Evolutionary conservation across 2,329 filamentous ascomycete genomes (phyloP).

Genomic region (Dichotomopilus funicola): DNA sequence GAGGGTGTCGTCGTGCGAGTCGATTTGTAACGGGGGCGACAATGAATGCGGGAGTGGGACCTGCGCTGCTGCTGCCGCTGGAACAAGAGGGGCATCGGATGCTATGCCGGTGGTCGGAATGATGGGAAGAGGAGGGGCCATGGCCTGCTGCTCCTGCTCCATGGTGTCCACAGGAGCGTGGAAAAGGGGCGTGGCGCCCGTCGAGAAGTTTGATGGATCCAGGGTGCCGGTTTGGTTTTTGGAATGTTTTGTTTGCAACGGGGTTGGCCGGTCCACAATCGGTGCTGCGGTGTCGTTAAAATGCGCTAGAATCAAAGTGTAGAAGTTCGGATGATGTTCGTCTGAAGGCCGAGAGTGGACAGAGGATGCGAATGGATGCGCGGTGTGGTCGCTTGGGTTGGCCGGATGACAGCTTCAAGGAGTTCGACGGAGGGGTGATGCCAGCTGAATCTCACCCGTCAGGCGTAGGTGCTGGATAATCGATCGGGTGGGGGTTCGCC

Average conservation of each 20-base stretch:
- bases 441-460: conserved; percentile 9
- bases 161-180: conserved; percentile 46
- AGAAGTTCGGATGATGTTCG: conserved; percentile 10
- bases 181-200: conserved; percentile 46
- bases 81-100: background rate
- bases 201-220: conserved; percentile 46
- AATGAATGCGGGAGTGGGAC: conserved; percentile 16
- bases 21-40: conserved; percentile 23
- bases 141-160: conserved; percentile 33
- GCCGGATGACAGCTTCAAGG: conserved; percentile 18
- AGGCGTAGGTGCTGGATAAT: background rate
- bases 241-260: too few relatives aligned
- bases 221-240: conserved; percentile 31
- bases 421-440: conserved; percentile 10
- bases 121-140: background rate
- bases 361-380: background rate
- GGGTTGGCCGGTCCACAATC: background rate
- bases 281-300: background rate
- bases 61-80: conserved; percentile 6
- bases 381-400: conserved; percentile 11
- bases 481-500: conserved; percentile 12
- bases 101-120: background rate
- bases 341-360: background rate
- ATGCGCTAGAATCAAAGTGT: conserved; percentile 1
- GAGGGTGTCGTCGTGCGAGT: conserved; percentile 43